phyloP scores from a whole-genome alignment of 495 filamentous ascomycete species.

The Podospora fimiseda region DNA sequence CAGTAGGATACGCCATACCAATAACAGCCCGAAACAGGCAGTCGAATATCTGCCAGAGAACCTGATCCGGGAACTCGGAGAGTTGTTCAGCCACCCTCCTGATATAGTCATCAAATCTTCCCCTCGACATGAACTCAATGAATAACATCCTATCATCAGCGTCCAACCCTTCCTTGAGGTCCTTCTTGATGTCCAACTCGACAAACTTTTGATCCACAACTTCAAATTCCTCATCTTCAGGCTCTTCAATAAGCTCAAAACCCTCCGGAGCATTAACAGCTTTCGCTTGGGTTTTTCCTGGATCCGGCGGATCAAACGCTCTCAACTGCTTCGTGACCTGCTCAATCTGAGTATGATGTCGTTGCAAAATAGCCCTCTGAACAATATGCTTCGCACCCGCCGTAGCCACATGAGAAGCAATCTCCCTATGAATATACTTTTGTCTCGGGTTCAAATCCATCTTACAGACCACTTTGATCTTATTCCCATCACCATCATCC shows the following conservation, averaged over 20 bases:
- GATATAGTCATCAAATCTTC: conserved; percentile 4
- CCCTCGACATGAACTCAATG: conserved; percentile 11
- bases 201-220: neutral
- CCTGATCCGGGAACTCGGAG: neutral
- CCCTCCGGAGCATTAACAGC: neutral
- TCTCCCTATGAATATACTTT: neutral
- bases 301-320: neutral
- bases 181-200: neutral
- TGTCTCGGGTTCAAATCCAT: neutral
- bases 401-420: neutral
- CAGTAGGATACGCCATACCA: conserved; percentile 12
- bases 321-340: neutral
- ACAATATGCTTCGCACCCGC: conserved; percentile 5
- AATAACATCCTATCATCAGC: conserved; percentile 4
- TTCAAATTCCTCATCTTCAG: neutral
- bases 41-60: conserved; percentile 13
- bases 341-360: neutral
- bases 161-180: neutral
- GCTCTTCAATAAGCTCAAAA: neutral
- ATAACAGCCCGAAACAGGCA: conserved; percentile 12
- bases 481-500: neutral
- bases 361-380: neutral
- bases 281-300: neutral
- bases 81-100: neutral
- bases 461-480: conserved; percentile 1